Evolutionary conservation across 164 flowering plant genomes (phyloP).

Genomic region (Buxus sempervirens): DNA sequence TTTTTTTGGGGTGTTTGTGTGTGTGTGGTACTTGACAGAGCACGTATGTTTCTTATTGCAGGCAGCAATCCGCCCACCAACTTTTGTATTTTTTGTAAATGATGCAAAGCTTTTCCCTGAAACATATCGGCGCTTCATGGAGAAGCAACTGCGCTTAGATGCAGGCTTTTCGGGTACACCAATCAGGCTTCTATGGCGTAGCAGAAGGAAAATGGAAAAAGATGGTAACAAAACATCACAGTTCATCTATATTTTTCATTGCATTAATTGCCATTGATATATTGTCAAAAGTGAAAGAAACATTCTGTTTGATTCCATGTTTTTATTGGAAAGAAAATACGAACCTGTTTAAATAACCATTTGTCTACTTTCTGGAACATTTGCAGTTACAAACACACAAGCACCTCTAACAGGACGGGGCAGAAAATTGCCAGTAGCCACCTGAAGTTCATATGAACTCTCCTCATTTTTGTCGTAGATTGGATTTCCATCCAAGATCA

Average conservation of each 20-base stretch:
- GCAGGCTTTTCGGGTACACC: slow-evolving; percentile 95
- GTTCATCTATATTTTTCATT: neutral
- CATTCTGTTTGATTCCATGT: neutral
- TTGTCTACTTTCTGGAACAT: slow-evolving; percentile 29
- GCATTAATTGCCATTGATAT: neutral
- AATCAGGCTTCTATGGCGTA: slow-evolving; percentile 96
- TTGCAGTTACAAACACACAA: slow-evolving; percentile 16
- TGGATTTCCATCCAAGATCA: neutral
- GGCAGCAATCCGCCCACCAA: slow-evolving; percentile 98
- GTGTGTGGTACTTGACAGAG: neutral
- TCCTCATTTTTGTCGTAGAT: neutral
- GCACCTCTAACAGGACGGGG: slow-evolving; percentile 16
- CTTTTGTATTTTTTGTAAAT: slow-evolving; percentile 98
- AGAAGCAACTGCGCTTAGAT: slow-evolving; percentile 84
- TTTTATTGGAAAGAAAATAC: neutral
- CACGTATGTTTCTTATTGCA: slow-evolving; percentile 32
- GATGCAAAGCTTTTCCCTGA: slow-evolving; percentile 93
- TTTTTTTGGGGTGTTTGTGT: no score
- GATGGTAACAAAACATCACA: slow-evolving; percentile 21
- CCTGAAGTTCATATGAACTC: slow-evolving; percentile 14
- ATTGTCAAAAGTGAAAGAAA: neutral
- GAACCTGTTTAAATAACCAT: neutral
- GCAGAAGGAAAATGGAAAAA: slow-evolving; percentile 65
- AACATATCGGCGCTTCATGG: slow-evolving; percentile 91
- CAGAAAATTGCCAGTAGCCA: slow-evolving; percentile 21